Base-by-base conservation (phyloP, 805 yeast species). In the Myxozyma neglecta region DNA sequence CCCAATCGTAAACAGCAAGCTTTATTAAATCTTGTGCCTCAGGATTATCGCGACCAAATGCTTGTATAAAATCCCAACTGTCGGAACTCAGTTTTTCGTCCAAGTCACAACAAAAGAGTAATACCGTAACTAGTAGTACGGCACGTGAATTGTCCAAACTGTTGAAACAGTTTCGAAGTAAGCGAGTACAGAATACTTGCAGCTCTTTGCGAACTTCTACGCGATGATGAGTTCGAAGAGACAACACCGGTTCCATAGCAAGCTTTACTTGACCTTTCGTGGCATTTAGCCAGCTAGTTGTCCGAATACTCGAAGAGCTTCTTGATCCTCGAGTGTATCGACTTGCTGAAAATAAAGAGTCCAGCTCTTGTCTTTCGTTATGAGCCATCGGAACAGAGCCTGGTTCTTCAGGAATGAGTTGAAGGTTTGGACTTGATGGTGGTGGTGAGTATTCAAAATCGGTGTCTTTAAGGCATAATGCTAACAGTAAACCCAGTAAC, bases 261-360 rank as follows among this genome's bases (percentile, higher is more conserved):
- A 78, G 71, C 52, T 75, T 74, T 2, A 85, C 74, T 67, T 86
- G 89, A 16, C 72, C 68, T 4, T 81, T 72, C 0, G 88, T 83
- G 0, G 81, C 85, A 13, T 70, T 75, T n/a, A 84, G 69, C 90
- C 90, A 85, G 14, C 79, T 67, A 6, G 75, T 74, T 4, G 82
- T 79, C 68, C 88, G 72, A 29, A 56, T 16, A 13, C 48, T 48
- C 8, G 49, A 29, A 34, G 49, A 20, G 14, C 43, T 18, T 6
- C 14, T 44, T 13, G 20, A 50, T n/a, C 24, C 42, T 10, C 57
- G 36, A 44, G 20, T 14, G 7, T 18, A 9, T 16, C 16, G n/a
- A 9, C 35, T 24, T 8, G 37, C 9, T 39, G 45, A 40, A 11
- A 44, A 37, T 5, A 39, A 37, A 5, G 39, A n/a, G 7, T 39